Percentiles rank a stretch among this genome's conserved stretches.
Conservation (phyloP, 176 grass and related monocot genomes). For the bread wheat (Triticum aestivum) region DNA sequence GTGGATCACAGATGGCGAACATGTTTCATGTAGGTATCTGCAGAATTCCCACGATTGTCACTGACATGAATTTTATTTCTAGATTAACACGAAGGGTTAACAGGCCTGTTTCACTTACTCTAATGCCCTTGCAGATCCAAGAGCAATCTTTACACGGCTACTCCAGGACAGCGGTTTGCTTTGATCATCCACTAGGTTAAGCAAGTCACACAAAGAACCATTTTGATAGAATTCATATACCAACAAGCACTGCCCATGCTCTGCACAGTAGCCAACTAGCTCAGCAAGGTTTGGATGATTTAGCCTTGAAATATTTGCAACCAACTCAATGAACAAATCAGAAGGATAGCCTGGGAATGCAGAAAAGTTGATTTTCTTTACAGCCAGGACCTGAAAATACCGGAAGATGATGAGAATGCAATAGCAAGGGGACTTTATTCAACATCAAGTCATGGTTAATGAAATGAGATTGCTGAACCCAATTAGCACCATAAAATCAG, state of each 20-base stretch:
- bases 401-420: not conserved
- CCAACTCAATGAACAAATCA: conserved; percentile 67
- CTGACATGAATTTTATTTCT: conserved; percentile 2
- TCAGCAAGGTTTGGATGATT: conserved; percentile 83
- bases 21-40: conserved; percentile 97
- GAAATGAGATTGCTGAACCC: not conserved
- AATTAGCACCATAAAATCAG: not conserved
- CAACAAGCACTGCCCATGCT: conserved; percentile 88
- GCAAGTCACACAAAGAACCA: conserved; percentile 66
- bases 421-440: not conserved
- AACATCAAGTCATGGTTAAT: not conserved
- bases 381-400: conserved; percentile 61
- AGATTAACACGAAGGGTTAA: not conserved
- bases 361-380: conserved; percentile 82
- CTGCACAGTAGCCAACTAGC: conserved; percentile 80
- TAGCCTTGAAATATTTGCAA: conserved; percentile 66
- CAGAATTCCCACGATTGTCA: conserved; percentile 2
- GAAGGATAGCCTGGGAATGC: conserved; percentile 58
- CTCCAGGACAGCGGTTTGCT: conserved; percentile 74
- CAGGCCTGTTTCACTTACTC: conserved; percentile 54
- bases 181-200: conserved; percentile 61
- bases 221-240: conserved; percentile 70
- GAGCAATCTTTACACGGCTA: conserved; percentile 82
- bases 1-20: conserved; percentile 77
- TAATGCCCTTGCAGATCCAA: conserved; percentile 90